Evolutionary conservation across 805 yeast genomes (phyloP).

Genomic region (Yarrowia divulgata): DNA sequence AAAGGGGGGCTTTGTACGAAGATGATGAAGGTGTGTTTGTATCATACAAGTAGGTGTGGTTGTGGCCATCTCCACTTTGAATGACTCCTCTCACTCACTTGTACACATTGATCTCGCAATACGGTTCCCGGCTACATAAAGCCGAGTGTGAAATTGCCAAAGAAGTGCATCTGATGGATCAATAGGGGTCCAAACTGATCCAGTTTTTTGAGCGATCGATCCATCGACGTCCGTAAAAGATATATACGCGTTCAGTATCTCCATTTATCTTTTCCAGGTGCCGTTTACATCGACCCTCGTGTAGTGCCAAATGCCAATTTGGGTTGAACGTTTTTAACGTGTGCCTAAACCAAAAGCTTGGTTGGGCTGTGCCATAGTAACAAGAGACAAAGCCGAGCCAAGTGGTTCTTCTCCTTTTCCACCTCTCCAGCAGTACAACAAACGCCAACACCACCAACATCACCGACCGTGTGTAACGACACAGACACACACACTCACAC

Average conservation of each 20-base stretch:
- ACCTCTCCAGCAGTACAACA: neutral
- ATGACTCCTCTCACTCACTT: neutral
- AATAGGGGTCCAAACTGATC: neutral
- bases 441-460: neutral
- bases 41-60: neutral
- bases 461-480: neutral
- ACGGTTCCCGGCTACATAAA: slow-evolving; percentile 15
- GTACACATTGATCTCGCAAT: neutral
- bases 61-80: too few species aligned
- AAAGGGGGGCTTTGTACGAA: neutral
- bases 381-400: slow-evolving; percentile 22
- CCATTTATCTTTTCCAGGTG: neutral
- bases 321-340: slow-evolving; percentile 35
- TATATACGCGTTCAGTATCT: neutral
- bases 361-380: slow-evolving; percentile 25
- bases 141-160: neutral
- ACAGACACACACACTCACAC: slow-evolving; percentile 3
- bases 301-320: slow-evolving; percentile 12
- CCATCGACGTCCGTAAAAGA: neutral
- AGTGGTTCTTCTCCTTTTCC: slow-evolving; percentile 10
- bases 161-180: neutral
- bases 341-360: slow-evolving; percentile 28
- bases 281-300: neutral
- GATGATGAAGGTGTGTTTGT: too few species aligned
- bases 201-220: neutral